A percentile compares a stretch with the other conserved stretches of the same genome.
Evolutionary conservation across 148 eudicot genomes (phyloP).

Genomic region (Rhododendron henanense): DNA sequence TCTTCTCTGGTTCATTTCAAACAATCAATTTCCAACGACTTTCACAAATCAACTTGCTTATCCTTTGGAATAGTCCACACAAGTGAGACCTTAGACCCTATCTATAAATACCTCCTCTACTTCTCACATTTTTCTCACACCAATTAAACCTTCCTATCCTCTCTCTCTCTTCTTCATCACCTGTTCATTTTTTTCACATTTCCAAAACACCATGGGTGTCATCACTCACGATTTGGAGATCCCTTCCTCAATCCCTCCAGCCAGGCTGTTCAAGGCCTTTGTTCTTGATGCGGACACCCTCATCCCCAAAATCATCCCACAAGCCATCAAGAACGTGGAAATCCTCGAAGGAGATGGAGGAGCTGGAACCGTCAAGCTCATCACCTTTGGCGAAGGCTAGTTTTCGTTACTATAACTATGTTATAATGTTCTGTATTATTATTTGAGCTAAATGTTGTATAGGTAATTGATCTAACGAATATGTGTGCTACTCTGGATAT

Average conservation of each 20-base stretch:
- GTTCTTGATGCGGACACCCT: background rate
- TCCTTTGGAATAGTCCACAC: background rate
- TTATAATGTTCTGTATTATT: background rate
- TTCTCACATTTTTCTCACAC: background rate
- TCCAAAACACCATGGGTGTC: background rate
- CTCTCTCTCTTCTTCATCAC: background rate
- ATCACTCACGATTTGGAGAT: background rate
- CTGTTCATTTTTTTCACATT: too few species aligned
- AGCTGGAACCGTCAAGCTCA: constrained; percentile 5
- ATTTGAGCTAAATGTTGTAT: background rate
- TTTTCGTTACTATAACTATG: background rate
- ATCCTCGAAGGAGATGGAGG: constrained; percentile 12
- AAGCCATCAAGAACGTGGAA: constrained; percentile 6
- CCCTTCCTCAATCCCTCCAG: background rate
- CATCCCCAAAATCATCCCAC: constrained; percentile 7
- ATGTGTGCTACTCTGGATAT: background rate
- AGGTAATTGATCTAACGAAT: background rate
- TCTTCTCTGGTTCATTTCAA: background rate
- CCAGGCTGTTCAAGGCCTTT: constrained; percentile 1
- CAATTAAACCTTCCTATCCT: background rate
- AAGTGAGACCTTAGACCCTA: background rate
- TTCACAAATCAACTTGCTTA: background rate
- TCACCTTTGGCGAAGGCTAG: constrained; percentile 10
- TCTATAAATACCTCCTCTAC: background rate
- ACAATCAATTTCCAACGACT: background rate